Conservation (phyloP, 257 asterid genomes). For the Rehmannia glutinosa region DNA sequence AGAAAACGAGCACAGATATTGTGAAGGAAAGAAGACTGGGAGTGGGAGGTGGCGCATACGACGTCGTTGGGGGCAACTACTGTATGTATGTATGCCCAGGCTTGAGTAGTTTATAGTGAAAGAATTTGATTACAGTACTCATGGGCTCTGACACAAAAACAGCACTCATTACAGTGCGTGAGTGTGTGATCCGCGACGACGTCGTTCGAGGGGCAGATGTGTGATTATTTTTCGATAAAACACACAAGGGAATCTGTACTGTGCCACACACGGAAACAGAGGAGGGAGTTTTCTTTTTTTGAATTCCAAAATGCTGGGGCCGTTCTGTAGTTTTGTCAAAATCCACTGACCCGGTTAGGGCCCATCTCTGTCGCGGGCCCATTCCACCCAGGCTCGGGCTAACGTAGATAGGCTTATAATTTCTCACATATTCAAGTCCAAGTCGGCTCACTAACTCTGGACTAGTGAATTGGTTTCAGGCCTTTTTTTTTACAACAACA, state of each 20-base stretch:
- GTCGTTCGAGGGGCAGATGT: slow-evolving; percentile 17
- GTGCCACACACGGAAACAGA: slow-evolving; percentile 33
- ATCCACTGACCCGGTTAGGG: too few species aligned
- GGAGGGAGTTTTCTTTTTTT: slow-evolving; percentile 15
- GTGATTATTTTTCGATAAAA: background rate
- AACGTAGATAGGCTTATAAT: too few species aligned
- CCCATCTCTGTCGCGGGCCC: too few species aligned
- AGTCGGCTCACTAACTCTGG: too few species aligned
- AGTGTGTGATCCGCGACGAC: slow-evolving; percentile 17
- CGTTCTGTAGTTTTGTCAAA: slow-evolving; percentile 18
- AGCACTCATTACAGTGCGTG: slow-evolving; percentile 17
- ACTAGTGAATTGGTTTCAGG: too few species aligned
- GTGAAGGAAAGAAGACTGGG: background rate
- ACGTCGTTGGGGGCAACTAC: slow-evolving; percentile 18
- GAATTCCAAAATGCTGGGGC: slow-evolving; percentile 9
- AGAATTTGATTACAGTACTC: slow-evolving; percentile 20
- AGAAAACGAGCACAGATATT: background rate
- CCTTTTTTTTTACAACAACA: too few species aligned
- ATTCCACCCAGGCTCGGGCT: too few species aligned
- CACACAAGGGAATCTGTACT: slow-evolving; percentile 31
- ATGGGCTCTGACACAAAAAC: slow-evolving; percentile 33
- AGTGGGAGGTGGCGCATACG: slow-evolving; percentile 11
- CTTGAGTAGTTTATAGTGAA: slow-evolving; percentile 12
- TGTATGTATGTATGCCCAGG: background rate
- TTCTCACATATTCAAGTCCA: too few species aligned